Evolutionary conservation across 2,329 filamentous ascomycete species (phyloP), one percentile per base, ranked within the genome.

Genomic region (Elsinoe ampelina): DNA sequence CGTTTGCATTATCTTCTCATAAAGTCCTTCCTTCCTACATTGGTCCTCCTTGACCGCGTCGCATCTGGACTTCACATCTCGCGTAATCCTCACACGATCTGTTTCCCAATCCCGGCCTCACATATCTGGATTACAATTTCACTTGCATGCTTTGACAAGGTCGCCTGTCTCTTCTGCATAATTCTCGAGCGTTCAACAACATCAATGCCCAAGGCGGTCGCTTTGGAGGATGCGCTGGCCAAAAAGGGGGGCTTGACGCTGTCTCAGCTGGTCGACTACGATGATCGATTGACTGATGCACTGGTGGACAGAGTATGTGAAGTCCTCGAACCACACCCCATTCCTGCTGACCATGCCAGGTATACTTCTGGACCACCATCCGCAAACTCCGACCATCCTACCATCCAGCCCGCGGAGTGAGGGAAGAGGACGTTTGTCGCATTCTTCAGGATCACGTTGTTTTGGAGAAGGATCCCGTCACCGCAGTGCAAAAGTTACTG

Each of bases 361-460:
- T 89, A 8, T 96, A 88, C 72, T 98, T 93, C 76, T 97, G 93
- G 92, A 92, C 92, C 5, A 87, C 82, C 3, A 95, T 96, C 58
- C 91, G 92, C 62, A 98, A 98, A 73, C 95, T 97, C 66, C 85
- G 87, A 60, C 84, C 83, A 57, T 89, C 88, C 57, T 97, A 95
- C 71, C 87, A 88, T 65, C 80, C 89, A 0, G 89, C 87, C 5
- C 85, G 93, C 61, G 89, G 89, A 39, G 77, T 97, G 52, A 82
- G 81, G 55, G 80, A 84, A 61, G 80, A 85, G 51, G 76, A 81
- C 19, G 76, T 86, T 38, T 77, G 79, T 57, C 72, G 75, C 60
- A 81, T 84, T 58, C 70, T 86, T 34, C 78, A 83, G 43, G 72
- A 78, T 62, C 71, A 88, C 65, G 80, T 95, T 12, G 82, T 95